Conservation (phyloP, 495 filamentous ascomycete species). For the Staphylotrichum longicolle region DNA sequence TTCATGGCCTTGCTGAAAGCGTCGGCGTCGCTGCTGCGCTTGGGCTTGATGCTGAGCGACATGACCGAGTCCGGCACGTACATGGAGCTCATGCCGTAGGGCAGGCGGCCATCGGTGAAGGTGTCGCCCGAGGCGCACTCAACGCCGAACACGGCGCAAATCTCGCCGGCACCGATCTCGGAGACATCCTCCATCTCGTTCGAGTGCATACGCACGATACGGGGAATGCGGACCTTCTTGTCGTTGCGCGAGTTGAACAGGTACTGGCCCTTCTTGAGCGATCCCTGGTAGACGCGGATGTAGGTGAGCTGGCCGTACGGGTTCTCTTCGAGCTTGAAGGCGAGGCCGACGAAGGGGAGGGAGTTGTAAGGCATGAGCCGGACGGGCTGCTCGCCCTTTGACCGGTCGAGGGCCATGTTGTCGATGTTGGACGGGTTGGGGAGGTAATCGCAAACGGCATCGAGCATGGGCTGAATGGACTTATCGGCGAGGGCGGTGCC, state of each 20-base stretch:
- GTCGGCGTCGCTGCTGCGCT: slow-evolving; percentile 84
- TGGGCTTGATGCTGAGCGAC: slow-evolving; percentile 94
- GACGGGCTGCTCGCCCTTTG: slow-evolving; percentile 72
- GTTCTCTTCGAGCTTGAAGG: slow-evolving; percentile 99
- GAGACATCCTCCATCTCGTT: slow-evolving; percentile 98
- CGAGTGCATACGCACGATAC: slow-evolving; percentile 99
- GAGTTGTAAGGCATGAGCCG: slow-evolving; percentile 90
- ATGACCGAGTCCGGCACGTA: slow-evolving; percentile 98
- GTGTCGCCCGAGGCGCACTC: slow-evolving; percentile 98
- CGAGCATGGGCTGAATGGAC: slow-evolving; percentile 93
- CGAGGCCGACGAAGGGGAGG: slow-evolving; percentile 89
- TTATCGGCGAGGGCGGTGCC: slow-evolving; percentile 94
- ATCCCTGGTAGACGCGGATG: slow-evolving; percentile 96
- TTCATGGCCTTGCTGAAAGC: slow-evolving; percentile 99
- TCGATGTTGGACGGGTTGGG: slow-evolving; percentile 90
- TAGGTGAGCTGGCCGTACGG: slow-evolving; percentile 99
- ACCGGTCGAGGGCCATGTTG: slow-evolving; percentile 83
- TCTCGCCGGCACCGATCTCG: slow-evolving; percentile 93
- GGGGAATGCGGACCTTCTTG: slow-evolving; percentile 95
- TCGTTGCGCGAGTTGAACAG: slow-evolving; percentile 91
- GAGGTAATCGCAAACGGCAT: slow-evolving; percentile 93
- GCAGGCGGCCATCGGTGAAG: slow-evolving; percentile 92
- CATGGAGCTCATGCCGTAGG: slow-evolving; percentile 97
- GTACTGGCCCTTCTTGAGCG: slow-evolving; percentile 79
- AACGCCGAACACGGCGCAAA: slow-evolving; percentile 97